Base-by-base conservation (phyloP, 2,329 filamentous ascomycete genomes). In the Trichophaea hybrida region DNA sequence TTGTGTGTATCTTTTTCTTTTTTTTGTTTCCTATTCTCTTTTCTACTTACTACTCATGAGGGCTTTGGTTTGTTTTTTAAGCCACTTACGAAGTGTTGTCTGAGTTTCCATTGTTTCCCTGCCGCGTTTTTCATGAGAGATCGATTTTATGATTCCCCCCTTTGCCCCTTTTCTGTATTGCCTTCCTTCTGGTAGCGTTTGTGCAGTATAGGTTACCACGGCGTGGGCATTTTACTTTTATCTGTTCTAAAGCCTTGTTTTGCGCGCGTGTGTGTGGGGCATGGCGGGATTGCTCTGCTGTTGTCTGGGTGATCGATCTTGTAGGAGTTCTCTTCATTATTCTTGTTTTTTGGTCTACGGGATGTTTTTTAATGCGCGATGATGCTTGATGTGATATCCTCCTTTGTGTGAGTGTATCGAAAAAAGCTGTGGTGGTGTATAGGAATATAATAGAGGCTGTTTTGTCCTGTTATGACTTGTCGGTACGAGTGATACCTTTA, bases 1-100 rank as follows among this genome's bases (percentile, higher is more conserved):
- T 50, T 15, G 10, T 50, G n/a, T 50, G 46, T 50, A 32, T 58
- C 61, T 62, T 59, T 60, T 60, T 58, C 62, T 54, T 49, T 66
- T 69, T 61, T 67, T 65, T 13, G 60, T 59, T 58, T 32, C 15
- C 48, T 12, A 40, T 51, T 54, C 49, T 64, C 52, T 59, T 65
- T 67, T 68, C 65, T 64, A 69, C 69, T 64, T 69, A 62, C 66
- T 64, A 66, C 66, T 55, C 57, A 60, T 59, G 49, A 60, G 59
- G 54, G 46, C 49, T 48, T 56, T 54, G 49, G 46, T 57, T 57
- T 61, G 53, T 62, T 59, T 63, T 63, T 65, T 24, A 24, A 24
- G 24, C 24, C 24, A 24, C 24, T 24, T 24, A 24, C 24, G 24
- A 24, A 24, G 24, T 24, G 24, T 24, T 24, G 24, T 24, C 24